Evolutionary conservation across 148 eudicot genomes (phyloP), one percentile per base, ranked within the genome.

Genomic region (Camellia granthamiana): DNA sequence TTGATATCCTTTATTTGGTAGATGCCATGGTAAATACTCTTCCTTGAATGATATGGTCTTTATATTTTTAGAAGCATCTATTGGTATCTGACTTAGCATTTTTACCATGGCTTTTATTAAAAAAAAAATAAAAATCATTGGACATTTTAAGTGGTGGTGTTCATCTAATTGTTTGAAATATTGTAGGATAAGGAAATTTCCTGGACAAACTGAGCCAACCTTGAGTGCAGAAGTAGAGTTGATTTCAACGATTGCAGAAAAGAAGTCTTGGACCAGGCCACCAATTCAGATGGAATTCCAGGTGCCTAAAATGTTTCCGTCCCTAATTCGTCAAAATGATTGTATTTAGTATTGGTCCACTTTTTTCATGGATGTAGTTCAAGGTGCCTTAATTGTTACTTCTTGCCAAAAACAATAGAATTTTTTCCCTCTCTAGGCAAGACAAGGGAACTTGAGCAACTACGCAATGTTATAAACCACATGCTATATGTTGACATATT

Each of bases 221-320:
- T 85, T 96, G 86, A 96, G 99, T 84, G 99, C 99, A 72, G 99
- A 96, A 84, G 92, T 96, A 49, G 99, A 96, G 89, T 82, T 96
- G 79, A 96, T 96, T 78, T 96, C 98, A 56, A 96, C 99, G 9
- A 96, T 96, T 80, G 88, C 95, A 56, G 99, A 96, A 75, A 96
- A 96, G 91, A 96, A 96, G 87, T 91, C 97, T 30, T 88, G 89
- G 84, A 96, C 97, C 43, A 89, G 97, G 86, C 98, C 99, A 61
- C 99, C 99, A n/a, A 96, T 96, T 84, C 98, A 96, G 86, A 96
- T 96, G 99, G 99, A 96, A 86, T 96, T 96, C 83, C 99, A 96
- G 99, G 99, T 96, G 69, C 79, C 65, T 82, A 13, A 60, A 6
- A 13, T 43, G 67, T 73, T 69, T 69, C 54, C 58, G 16, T 72